phyloP scores from a whole-genome alignment of 768 basidiomycete genomes.

The Amanita polypyramis region DNA sequence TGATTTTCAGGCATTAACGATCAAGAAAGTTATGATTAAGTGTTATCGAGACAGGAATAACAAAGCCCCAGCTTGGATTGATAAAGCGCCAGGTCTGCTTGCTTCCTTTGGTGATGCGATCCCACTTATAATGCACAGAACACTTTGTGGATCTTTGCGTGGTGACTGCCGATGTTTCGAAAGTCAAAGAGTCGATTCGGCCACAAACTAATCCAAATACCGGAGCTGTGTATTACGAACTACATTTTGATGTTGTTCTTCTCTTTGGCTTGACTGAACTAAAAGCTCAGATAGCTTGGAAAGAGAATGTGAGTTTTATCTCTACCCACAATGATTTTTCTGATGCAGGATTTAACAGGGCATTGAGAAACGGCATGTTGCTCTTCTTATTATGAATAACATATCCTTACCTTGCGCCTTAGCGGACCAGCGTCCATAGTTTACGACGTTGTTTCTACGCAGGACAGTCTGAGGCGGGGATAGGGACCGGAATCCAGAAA shows the following conservation, averaged over 20 bases:
- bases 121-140: background rate
- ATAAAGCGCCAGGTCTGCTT: conserved; percentile 13
- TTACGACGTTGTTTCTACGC: background rate
- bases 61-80: conserved; percentile 13
- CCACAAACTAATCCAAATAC: background rate
- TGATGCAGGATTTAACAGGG: conserved; percentile 8
- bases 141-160: conserved; percentile 14
- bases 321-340: background rate
- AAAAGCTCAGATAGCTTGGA: conserved; percentile 36
- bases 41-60: conserved; percentile 13
- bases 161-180: conserved; percentile 14
- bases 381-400: background rate
- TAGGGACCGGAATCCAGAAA: too few species aligned
- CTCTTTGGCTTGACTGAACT: conserved; percentile 35
- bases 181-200: conserved; percentile 6
- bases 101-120: background rate
- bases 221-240: conserved; percentile 12
- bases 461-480: background rate
- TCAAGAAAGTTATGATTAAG: conserved; percentile 7
- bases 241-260: conserved; percentile 28
- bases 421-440: conserved; percentile 6
- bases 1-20: conserved; percentile 7
- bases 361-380: conserved; percentile 12
- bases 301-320: conserved; percentile 21
- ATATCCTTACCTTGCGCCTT: background rate